These are phyloP conservation scores for Kluyveromyces marxianus DNA, from an alignment of 1,139 yeast genomes.

Conservation along the genomic window DNA sequence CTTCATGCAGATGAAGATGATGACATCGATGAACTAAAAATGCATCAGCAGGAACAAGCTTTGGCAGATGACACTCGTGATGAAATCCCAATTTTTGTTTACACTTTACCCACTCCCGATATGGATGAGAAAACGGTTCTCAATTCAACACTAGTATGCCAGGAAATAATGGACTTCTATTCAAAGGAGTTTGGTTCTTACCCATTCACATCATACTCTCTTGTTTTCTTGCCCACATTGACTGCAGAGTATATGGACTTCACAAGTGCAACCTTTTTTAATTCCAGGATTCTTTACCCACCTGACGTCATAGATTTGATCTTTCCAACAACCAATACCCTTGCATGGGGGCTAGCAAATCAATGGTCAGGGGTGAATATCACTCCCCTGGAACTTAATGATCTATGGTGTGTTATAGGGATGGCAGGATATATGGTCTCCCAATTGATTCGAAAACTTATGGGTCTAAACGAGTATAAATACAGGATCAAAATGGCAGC, in stretches of 20 bases:
- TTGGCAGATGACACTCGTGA: constrained; percentile 32
- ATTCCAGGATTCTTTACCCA: constrained; percentile 63
- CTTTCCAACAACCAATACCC: constrained; percentile 56
- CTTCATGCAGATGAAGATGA: constrained; percentile 39
- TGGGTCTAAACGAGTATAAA: constrained; percentile 80
- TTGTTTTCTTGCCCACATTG: constrained; percentile 64
- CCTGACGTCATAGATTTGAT: constrained; percentile 75
- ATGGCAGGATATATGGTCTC: constrained; percentile 78
- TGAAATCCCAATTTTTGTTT: constrained; percentile 37
- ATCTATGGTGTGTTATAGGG: constrained; percentile 89
- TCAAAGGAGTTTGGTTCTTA: constrained; percentile 88
- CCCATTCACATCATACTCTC: constrained; percentile 76
- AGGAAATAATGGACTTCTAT: constrained; percentile 73
- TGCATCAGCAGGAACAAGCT: constrained; percentile 11
- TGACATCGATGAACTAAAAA: constrained; percentile 8
- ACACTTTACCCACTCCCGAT: constrained; percentile 25
- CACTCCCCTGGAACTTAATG: constrained; percentile 71
- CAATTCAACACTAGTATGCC: constrained; percentile 70
- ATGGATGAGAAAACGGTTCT: constrained; percentile 47
- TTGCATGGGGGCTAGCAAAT: constrained; percentile 65
- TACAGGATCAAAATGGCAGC: constrained; percentile 59
- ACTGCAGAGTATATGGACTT: constrained; percentile 49
- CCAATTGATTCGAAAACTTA: constrained; percentile 57
- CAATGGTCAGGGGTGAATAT: constrained; percentile 96
- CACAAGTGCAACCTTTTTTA: constrained; percentile 71